Percentiles rank a stretch among this genome's conserved stretches.
Conservation (phyloP, 2,329 filamentous ascomycete species). For the Arthrobotrys entomopaga region DNA sequence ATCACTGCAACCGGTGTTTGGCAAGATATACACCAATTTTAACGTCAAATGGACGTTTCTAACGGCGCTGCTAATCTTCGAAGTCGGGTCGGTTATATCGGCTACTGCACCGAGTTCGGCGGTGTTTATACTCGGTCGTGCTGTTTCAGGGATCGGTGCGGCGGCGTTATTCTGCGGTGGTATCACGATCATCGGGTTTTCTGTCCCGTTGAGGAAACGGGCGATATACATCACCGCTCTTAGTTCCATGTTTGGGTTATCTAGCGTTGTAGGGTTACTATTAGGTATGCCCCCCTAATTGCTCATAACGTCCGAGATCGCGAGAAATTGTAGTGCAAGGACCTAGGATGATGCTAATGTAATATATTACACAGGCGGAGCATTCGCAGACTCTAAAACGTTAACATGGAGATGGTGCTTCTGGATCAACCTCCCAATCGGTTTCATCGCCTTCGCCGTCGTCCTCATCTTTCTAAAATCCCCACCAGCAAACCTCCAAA, state of each 20-base stretch:
- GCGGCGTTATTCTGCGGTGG: too few relatives aligned
- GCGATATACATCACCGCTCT: slow-evolving; percentile 59
- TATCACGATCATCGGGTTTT: too few relatives aligned
- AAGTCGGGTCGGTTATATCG: too few relatives aligned
- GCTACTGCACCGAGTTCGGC: too few relatives aligned
- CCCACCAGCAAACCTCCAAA: slow-evolving; percentile 24
- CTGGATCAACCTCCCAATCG: slow-evolving; percentile 57
- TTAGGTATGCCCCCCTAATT: slow-evolving; percentile 62
- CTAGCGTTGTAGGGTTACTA: slow-evolving; percentile 65
- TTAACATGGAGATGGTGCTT: slow-evolving; percentile 67
- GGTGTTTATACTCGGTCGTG: too few relatives aligned
- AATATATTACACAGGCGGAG: slow-evolving; percentile 13
- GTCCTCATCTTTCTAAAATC: slow-evolving; percentile 62
- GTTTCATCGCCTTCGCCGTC: slow-evolving; percentile 61
- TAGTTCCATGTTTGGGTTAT: slow-evolving; percentile 65
- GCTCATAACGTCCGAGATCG: too few relatives aligned
- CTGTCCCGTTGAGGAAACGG: slow-evolving; percentile 58
- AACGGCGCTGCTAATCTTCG: slow-evolving; percentile 27
- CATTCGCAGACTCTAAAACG: slow-evolving; percentile 61
- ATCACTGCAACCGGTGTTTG: slow-evolving; percentile 63
- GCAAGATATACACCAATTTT: slow-evolving; percentile 63
- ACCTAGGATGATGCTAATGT: too few relatives aligned
- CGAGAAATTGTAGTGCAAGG: too few relatives aligned
- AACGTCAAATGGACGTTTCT: slow-evolving; percentile 60
- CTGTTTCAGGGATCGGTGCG: too few relatives aligned